Evolutionary conservation across 768 basidiomycete species (phyloP).

Genomic region (Coprinellus aureogranulatus): DNA sequence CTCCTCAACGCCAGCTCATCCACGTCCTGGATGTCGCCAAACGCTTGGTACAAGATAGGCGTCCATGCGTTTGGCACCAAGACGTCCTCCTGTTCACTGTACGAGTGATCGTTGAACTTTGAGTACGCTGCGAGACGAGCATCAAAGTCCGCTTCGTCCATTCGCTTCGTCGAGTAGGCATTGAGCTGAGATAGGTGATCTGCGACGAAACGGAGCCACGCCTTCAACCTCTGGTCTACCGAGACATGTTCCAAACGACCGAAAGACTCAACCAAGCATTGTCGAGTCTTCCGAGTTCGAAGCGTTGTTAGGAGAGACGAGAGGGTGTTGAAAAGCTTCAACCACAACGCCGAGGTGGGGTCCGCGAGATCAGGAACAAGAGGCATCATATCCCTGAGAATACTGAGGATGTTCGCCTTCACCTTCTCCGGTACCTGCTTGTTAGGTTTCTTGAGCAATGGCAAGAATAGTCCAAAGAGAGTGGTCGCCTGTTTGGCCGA

Average conservation of each 20-base stretch:
- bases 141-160: slow-evolving; percentile 94
- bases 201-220: slow-evolving; percentile 40
- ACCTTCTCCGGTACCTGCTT: slow-evolving; percentile 81
- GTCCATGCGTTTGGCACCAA: slow-evolving; percentile 69
- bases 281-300: slow-evolving; percentile 68
- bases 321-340: slow-evolving; percentile 61
- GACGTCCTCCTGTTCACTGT: slow-evolving; percentile 24
- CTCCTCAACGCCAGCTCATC: slow-evolving; percentile 84
- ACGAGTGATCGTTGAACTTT: slow-evolving; percentile 64
- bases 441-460: slow-evolving; percentile 73
- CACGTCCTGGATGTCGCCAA: slow-evolving; percentile 85
- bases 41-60: slow-evolving; percentile 77
- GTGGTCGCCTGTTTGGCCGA: slow-evolving; percentile 70
- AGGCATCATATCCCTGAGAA: slow-evolving; percentile 62
- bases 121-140: slow-evolving; percentile 75
- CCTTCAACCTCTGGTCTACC: slow-evolving; percentile 18
- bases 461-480: slow-evolving; percentile 70
- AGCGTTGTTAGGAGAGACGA: slow-evolving; percentile 76
- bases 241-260: slow-evolving; percentile 38
- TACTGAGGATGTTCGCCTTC: slow-evolving; percentile 78
- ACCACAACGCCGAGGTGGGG: slow-evolving; percentile 39
- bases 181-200: slow-evolving; percentile 53
- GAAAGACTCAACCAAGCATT: slow-evolving; percentile 67
- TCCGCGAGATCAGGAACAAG: slow-evolving; percentile 64
- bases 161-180: slow-evolving; percentile 75